Evolutionary conservation across 768 basidiomycete genomes (phyloP), one percentile per base, ranked within the genome.

Genomic region (Lyophyllum semitale): DNA sequence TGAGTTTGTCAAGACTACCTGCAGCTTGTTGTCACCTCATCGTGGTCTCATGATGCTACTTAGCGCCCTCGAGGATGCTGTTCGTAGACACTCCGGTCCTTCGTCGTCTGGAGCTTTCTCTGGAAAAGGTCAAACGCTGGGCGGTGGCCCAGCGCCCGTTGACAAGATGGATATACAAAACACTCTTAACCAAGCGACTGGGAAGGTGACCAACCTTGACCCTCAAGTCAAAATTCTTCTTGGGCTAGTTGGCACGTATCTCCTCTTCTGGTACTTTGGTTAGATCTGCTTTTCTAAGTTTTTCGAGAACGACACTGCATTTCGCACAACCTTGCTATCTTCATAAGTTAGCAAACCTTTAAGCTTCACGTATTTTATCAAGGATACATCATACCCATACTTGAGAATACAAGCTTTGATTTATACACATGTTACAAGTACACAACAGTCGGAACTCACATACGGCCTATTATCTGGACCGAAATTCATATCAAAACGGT

Each of bases 111-210:
- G 73, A 35, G 75, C 82, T 38, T 94, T 94, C 67, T 66, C 82
- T 22, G 92, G 92, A 3, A 79, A 80, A 64, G 92, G 92, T 22
- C 85, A 87, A 8, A 91, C 87, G 6, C 76, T 94, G 1, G 87
- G 85, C 20, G 84, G 83, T 25, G 68, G 75, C 13, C 60, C 77
- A 25, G 68, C 73, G 17, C 62, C 72, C 8, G 60, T 72, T 18
- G 71, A 77, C 47, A 59, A 71, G 26, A 68, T 61, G 22, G 71
- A 76, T 47, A 64, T 71, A 32, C 62, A 70, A 37, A 64, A 73
- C 46, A 59, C 72, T 25, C 55, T 71, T 20, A 69, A 71, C 38
- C 71, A 69, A 4, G 70, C 72, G 1, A 60, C 68, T 3, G 76
- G 68, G 8, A 68, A 61, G 9, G 71, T 84, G 52, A 68, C 71